Evolutionary conservation across 176 grass and related monocot genomes (phyloP), one percentile per base, ranked within the genome.

Genomic region (Oryza coarctata): DNA sequence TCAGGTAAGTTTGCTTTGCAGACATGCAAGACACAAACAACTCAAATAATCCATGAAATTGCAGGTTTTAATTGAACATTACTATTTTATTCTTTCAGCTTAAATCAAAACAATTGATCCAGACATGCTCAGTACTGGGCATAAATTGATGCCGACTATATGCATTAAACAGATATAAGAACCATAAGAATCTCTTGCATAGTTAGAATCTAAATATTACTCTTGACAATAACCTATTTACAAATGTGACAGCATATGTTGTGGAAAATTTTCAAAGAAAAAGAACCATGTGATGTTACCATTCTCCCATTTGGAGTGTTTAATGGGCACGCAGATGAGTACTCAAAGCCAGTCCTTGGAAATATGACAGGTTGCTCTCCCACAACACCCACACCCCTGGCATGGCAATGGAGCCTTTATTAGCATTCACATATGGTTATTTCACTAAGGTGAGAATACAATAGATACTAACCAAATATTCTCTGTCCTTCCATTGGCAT

Each of bases 361-460:
- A 91, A 91, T 85, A 94, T 91, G 55, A 91, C 92, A 85, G 92
- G 89, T 47, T 94, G 92, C 76, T 94, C 89, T 40, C 92, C 92
- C 41, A 89, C 90, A 68, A 94, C 89, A 76, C 92, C 92, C 32
- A 89, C 81, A 73, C 92, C 89, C 92, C 87, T 94, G 74, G 52
- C 35, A 84, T 31, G 32, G 74, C 27, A 94, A 83, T 30, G 14
- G 33, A 68, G 27, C 63, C 36, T 33, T 33, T 74, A 38, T 86
- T 64, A 79, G 80, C 70, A 41, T 40, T 30, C 34, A 49, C 63
- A 75, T 57, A 65, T 15, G 2, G 31, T 2, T 61, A 33, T 71
- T 40, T 52, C 14, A 70, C 49, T 35, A 55, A 28, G 69, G 39
- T 7, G 35, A 29, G 2, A 38, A n/a, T 68, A 75, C 1, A 6